Conservation (phyloP, 768 basidiomycete species). For the Auricularia sp. region DNA sequence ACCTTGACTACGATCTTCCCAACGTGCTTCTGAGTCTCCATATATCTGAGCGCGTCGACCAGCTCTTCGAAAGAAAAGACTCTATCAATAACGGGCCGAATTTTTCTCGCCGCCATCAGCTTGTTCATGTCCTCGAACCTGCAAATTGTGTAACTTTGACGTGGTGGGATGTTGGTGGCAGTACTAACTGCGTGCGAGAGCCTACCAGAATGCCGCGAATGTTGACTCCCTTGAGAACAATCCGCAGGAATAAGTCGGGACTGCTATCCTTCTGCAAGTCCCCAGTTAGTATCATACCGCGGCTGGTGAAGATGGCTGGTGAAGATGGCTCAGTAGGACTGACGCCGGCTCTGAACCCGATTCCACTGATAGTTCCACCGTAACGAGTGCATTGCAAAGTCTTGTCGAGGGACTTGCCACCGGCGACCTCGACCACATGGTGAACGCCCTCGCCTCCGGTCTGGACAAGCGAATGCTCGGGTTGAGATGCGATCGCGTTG, state of each 20-base stretch:
- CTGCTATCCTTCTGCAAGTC: no score
- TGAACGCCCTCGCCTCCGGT: slow-evolving; percentile 23
- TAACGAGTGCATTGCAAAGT: slow-evolving; percentile 29
- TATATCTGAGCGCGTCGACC: slow-evolving; percentile 40
- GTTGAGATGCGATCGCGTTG: no score
- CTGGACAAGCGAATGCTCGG: slow-evolving; percentile 10
- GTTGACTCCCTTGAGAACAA: slow-evolving; percentile 30
- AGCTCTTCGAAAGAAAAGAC: slow-evolving; percentile 48
- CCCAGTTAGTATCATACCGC: not conserved
- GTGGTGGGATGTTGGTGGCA: not conserved
- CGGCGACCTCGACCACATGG: slow-evolving; percentile 42
- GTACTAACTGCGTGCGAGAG: slow-evolving; percentile 43
- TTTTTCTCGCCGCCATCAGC: slow-evolving; percentile 33
- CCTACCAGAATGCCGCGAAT: slow-evolving; percentile 48
- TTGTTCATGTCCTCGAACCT: slow-evolving; percentile 47
- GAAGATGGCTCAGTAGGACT: not conserved
- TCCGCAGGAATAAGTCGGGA: slow-evolving; percentile 15
- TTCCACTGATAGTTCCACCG: slow-evolving; percentile 37
- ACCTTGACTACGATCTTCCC: slow-evolving; percentile 56
- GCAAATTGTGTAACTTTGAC: not conserved
- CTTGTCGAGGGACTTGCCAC: slow-evolving; percentile 38
- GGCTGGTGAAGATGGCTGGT: not conserved
- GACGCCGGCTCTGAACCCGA: slow-evolving; percentile 41
- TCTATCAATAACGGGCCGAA: slow-evolving; percentile 44
- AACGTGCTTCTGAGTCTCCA: slow-evolving; percentile 45